Evolutionary conservation across 208 protist genomes (phyloP), one percentile per base, ranked within the genome.

Genomic region (Vickermania spadyakhi): DNA sequence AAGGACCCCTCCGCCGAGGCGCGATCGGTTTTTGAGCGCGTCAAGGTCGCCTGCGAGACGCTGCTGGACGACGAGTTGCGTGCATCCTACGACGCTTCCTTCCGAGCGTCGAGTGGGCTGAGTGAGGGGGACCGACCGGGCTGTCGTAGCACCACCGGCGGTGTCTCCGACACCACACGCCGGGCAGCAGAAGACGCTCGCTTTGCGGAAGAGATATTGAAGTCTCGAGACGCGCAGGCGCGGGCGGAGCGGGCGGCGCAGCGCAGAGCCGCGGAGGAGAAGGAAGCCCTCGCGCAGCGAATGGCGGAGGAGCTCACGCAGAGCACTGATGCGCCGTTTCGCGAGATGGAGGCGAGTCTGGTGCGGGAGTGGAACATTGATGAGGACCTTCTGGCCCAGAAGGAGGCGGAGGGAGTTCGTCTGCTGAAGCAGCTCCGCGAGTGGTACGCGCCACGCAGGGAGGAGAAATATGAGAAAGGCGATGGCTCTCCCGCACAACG

Each of bases 321-420:
- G 45, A 54, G 68, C 0, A 51, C 88, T 50, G 52, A 79, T 57
- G 86, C 83, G 13, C 80, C 86, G 7, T 81, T 88, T 52, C 68
- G 72, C 25, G 66, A 73, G 60, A 83, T 90, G 77, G 80, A 90
- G 68, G 57, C 57, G 23, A 75, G 73, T 56, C 49, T 93, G 23
- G 69, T 93, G 27, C 68, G 73, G 13, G 82, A 89, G 31, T 90
- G 82, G 81, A 78, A 90, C 52, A 75, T 93, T 21, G 77, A 86
- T 31, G 75, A 68, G 55, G 82, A 86, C 1, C 60, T 86, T 50
- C 62, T 93, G 41, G 50, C 23, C n/a, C 76, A 84, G 70, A 93
- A 90, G 58, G 60, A 62, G 30, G 28, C 29, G 26, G 86, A 93
- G 25, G 71, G 89, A 7, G 59, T 63, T 49, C 51, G 54, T 36